Percentiles rank a stretch among this genome's conserved stretches.
phyloP scores from a whole-genome alignment of 2,329 filamentous ascomycete species.

The Phyllosticta capitalensis region DNA sequence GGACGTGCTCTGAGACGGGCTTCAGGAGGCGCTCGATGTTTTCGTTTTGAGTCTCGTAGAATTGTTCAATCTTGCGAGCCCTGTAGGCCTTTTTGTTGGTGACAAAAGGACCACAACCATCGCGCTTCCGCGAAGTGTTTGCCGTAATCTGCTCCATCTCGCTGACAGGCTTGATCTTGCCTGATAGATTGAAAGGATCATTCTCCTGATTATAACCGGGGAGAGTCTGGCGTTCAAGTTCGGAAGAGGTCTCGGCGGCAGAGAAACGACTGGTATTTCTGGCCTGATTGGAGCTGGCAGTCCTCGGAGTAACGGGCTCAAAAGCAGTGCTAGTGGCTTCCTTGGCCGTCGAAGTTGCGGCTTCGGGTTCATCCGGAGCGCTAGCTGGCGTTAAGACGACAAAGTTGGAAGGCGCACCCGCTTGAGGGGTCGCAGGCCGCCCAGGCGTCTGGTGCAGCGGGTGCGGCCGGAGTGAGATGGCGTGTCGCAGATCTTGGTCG shows the following conservation, averaged over 20 bases:
- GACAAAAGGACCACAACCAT: constrained; percentile 38
- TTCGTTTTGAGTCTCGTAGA: constrained; percentile 87
- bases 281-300: constrained; percentile 22
- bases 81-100: constrained; percentile 33
- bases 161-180: constrained; percentile 63
- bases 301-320: constrained; percentile 22
- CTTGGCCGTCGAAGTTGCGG: constrained; percentile 14
- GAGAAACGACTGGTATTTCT: constrained; percentile 23
- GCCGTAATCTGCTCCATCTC: constrained; percentile 72
- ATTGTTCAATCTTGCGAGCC: constrained; percentile 57
- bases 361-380: constrained; percentile 17
- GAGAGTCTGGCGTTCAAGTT: constrained; percentile 40
- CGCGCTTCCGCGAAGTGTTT: constrained; percentile 70
- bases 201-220: constrained; percentile 54
- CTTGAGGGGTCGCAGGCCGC: constrained; percentile 11
- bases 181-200: constrained; percentile 74
- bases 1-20: constrained; percentile 81
- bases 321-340: constrained; percentile 31
- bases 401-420: constrained; percentile 12
- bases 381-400: constrained; percentile 15
- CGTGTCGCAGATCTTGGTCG: constrained; percentile 39
- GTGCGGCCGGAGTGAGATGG: constrained; percentile 38
- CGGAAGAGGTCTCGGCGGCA: constrained; percentile 21
- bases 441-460: constrained; percentile 28
- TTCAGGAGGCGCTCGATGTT: constrained; percentile 88